Percentiles rank a stretch among this genome's conserved stretches.
phyloP scores from a whole-genome alignment of 1,284 basidiomycete genomes.

The Ustilago shanxiensis region DNA sequence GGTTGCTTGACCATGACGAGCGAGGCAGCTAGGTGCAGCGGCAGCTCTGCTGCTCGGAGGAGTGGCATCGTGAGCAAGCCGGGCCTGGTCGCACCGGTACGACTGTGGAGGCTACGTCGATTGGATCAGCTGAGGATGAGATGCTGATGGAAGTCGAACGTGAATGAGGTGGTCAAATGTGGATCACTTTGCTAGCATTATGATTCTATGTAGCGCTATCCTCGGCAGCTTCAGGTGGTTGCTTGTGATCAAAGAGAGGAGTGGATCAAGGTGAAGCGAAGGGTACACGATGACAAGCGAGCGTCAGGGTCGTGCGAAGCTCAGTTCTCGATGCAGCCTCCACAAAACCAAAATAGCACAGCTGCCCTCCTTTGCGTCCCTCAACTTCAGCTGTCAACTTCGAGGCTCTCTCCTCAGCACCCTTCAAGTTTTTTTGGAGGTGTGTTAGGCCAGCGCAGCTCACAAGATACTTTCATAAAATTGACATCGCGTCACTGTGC shows the following conservation, averaged over 20 bases:
- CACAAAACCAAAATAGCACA: not conserved
- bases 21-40: conserved; percentile 10
- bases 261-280: not conserved
- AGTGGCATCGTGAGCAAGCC: conserved; percentile 23
- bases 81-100: not conserved
- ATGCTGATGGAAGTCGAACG: not conserved
- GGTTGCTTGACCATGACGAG: conserved; percentile 18
- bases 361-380: not conserved
- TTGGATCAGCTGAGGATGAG: not conserved
- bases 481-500: conserved; percentile 11
- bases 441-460: not conserved
- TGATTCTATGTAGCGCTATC: not conserved
- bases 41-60: conserved; percentile 11
- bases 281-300: conserved; percentile 2
- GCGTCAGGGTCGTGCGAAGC: conserved; percentile 10
- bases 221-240: not conserved
- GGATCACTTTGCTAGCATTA: conserved; percentile 9
- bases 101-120: not conserved
- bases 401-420: not conserved
- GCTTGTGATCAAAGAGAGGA: not conserved
- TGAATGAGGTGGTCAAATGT: not conserved
- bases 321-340: not conserved
- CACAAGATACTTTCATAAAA: not conserved
- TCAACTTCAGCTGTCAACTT: not conserved
- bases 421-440: not conserved